Base-by-base conservation (phyloP, 441 rosid species). In the Eutrema salsugineum region DNA sequence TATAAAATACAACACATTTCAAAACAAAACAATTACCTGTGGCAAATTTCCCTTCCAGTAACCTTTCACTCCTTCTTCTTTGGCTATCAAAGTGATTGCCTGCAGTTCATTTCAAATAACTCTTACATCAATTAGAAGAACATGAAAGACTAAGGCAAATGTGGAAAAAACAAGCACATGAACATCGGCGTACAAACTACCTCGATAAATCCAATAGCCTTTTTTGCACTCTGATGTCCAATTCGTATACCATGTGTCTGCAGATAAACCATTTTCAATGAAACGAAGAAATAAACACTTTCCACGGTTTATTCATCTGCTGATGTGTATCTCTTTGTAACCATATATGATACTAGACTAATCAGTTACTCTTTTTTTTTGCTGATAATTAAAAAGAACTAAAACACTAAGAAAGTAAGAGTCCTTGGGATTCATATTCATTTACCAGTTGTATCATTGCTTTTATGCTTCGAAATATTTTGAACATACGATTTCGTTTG, bases 31-130 rank as follows among this genome's bases (percentile, higher is more conserved):
- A 72, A 63, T 19, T 30, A 91, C 97, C 97, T 94, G 99, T 36
- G 99, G 98, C 64, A 94, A 88, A 78, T 94, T 92, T 66, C 98
- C 99, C 74, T 94, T 94, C 99, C 99, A 90, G 61, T 89, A 94
- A 24, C 99, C 98, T 82, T 87, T 94, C 19, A 92, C 47, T 53
- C 98, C 99, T 77, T 86, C 97, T 76, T 94, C 91, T 81, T 92
- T 90, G 39, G 88, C 91, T 71, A 92, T 85, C 78, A 85, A 50
- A 51, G 83, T 63, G 24, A 89, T 74, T 20, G 99, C 98, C 99
- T 94, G 81, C 65, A 80, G 28, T 63, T 69, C 20, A 46, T 12
- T 42, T 53, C 16, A 51, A 54, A 19, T 43, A 47, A 62, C 27
- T 27, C 61, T 63, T 63, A 42, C 58, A 77, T 70, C 63, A 22